A percentile compares a stretch with the other conserved stretches of the same genome.
Conservation (phyloP, 441 rosid genomes). For the Manihot esculenta region DNA sequence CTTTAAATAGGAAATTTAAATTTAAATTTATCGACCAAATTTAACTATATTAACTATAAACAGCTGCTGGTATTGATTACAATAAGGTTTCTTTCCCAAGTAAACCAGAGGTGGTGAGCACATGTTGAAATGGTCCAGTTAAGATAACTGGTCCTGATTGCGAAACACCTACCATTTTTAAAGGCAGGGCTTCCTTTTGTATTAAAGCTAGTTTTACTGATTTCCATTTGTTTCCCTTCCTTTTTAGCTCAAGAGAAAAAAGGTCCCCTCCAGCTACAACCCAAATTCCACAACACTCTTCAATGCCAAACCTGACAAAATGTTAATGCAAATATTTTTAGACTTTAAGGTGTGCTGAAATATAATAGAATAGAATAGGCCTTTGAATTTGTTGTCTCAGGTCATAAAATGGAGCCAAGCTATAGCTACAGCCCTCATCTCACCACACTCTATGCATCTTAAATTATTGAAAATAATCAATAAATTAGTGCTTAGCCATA, state of each 20-base stretch:
- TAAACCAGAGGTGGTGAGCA: not conserved
- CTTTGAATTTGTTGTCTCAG: not conserved
- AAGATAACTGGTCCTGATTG: not conserved
- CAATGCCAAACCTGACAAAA: too few relatives aligned
- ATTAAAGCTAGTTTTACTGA: not conserved
- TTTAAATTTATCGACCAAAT: too few relatives aligned
- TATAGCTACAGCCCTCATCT: not conserved
- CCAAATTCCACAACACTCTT: too few relatives aligned
- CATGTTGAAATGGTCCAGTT: slow-evolving; percentile 5
- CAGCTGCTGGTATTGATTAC: too few relatives aligned
- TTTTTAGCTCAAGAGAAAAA: too few relatives aligned
- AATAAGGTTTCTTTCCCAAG: too few relatives aligned
- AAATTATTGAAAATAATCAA: not conserved
- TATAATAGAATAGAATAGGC: not conserved
- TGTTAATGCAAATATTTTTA: not conserved
- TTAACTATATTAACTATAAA: too few relatives aligned
- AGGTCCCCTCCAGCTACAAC: too few relatives aligned
- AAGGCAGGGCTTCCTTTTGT: not conserved
- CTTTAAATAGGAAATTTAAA: too few relatives aligned
- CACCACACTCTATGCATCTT: not conserved
- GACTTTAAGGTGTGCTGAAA: too few relatives aligned
- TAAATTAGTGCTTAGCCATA: not conserved
- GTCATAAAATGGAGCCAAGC: not conserved
- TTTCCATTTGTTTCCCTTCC: too few relatives aligned
- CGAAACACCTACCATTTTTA: not conserved